These are phyloP conservation scores for Cylindricascospora bacillispora DNA, from an alignment of 1,139 yeast genomes.

Conservation along the genomic window DNA sequence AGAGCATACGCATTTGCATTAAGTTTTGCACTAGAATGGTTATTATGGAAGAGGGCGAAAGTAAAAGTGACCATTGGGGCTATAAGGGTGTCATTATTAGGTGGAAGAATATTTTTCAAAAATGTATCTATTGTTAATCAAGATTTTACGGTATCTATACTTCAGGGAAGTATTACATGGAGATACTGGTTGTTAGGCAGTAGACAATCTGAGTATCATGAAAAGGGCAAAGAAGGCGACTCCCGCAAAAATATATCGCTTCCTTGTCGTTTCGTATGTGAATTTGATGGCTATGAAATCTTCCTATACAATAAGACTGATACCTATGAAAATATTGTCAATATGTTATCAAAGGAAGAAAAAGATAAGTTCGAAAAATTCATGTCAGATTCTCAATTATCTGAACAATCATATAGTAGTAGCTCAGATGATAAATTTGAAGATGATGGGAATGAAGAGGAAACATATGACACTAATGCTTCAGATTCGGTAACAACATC, in stretches of 20 bases:
- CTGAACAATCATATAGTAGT: constrained; percentile 8
- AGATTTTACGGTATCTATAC: constrained; percentile 56
- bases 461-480: constrained; percentile 1
- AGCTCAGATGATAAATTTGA: constrained; percentile 4
- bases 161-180: constrained; percentile 75
- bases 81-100: constrained; percentile 59
- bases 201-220: constrained; percentile 35
- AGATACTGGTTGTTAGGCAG: constrained; percentile 66
- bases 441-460: constrained; percentile 3
- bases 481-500: constrained; percentile 1
- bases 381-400: constrained; percentile 10
- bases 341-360: constrained; percentile 28
- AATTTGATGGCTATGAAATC: constrained; percentile 66
- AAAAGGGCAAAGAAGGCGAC: constrained; percentile 12
- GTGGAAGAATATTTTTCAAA: constrained; percentile 70
- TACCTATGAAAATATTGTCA: constrained; percentile 60
- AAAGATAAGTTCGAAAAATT: constrained; percentile 19
- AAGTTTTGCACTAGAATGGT: constrained; percentile 37
- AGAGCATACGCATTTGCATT: constrained; percentile 55
- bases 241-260: constrained; percentile 34
- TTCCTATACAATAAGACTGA: constrained; percentile 67
- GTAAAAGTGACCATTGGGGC: constrained; percentile 58
- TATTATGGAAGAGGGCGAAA: constrained; percentile 51
- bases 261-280: constrained; percentile 48
- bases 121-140: constrained; percentile 59